Conservation (phyloP, 2,329 filamentous ascomycete genomes). For the Colletotrichum phormii region DNA sequence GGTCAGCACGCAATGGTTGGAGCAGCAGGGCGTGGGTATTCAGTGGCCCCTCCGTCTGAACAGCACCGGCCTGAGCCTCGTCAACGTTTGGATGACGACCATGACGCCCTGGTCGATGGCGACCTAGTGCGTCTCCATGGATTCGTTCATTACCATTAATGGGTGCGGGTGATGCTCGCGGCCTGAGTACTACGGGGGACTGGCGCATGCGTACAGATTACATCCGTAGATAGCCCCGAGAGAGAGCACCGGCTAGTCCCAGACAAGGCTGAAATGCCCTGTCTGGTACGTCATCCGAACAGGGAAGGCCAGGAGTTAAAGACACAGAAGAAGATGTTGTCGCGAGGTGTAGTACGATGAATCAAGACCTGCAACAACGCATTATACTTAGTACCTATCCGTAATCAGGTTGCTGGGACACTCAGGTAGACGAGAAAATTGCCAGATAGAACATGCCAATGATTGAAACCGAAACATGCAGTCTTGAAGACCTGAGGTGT, state of each 20-base stretch:
- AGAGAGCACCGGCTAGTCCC: background rate
- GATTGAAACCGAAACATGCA: background rate
- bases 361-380: background rate
- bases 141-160: background rate
- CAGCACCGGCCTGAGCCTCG: background rate
- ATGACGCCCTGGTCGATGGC: background rate
- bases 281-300: conserved; percentile 26
- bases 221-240: background rate
- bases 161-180: background rate
- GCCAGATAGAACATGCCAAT: background rate
- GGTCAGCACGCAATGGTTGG: background rate
- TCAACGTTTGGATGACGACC: background rate
- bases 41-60: conserved; percentile 6
- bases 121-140: background rate
- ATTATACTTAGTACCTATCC: background rate
- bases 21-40: background rate
- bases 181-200: background rate
- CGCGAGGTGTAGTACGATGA: background rate
- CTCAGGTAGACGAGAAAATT: background rate
- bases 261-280: conserved; percentile 18
- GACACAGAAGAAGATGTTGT: background rate
- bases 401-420: background rate
- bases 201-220: conserved; percentile 6
- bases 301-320: background rate
- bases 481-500: background rate